Evolutionary conservation across 73 alveolate species (phyloP), one percentile per base, ranked within the genome.

Genomic region (Paramecium octaurelia): DNA sequence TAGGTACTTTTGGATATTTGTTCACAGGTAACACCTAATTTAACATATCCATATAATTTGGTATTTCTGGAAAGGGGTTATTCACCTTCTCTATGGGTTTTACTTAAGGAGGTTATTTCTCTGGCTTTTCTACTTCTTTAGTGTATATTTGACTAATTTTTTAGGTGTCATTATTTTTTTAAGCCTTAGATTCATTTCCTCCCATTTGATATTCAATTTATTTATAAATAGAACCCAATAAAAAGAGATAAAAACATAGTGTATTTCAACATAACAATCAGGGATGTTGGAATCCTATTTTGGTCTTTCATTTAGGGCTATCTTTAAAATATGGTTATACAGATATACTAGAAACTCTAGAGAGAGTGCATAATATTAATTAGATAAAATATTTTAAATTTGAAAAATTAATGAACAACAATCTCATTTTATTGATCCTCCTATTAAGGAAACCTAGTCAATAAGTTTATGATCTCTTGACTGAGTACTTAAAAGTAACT

Each of bases 341-440:
- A 40, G 0, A 40, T 40, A 40, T 40, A 40, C 2, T 40, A 40
- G 16, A 38, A 6, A 38, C 44, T 38, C 8, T 38, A 38, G 44
- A 4, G 42, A 35, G 9, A 6, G 9, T 38, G 9, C 4, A 38
- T 50, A 3, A 14, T 50, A 50, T 16, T 50, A 50, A 18, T 54
- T 54, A 18, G 69, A 54, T 54, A n/a, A 54, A 54, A 27, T 73
- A 73, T 36, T 36, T 73, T 35, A 73, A 73, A 73, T 73, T 73
- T 73, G 87, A 73, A 73, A 18, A 54, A 54, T 36, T 18, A 36
- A 73, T 73, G 87, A 73, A 73, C 59, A 73, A 40, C 64, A 73
- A 73, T 29, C 59, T 73, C 57, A 38, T 73, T 16, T 9, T 73
- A 21, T 40, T 73, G 36, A 38, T 73, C 2, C 46, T 73, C 2